These are phyloP conservation scores for Sporothrix brunneoviolacea DNA, from an alignment of 2,329 filamentous ascomycete species.

Conservation along the genomic window DNA sequence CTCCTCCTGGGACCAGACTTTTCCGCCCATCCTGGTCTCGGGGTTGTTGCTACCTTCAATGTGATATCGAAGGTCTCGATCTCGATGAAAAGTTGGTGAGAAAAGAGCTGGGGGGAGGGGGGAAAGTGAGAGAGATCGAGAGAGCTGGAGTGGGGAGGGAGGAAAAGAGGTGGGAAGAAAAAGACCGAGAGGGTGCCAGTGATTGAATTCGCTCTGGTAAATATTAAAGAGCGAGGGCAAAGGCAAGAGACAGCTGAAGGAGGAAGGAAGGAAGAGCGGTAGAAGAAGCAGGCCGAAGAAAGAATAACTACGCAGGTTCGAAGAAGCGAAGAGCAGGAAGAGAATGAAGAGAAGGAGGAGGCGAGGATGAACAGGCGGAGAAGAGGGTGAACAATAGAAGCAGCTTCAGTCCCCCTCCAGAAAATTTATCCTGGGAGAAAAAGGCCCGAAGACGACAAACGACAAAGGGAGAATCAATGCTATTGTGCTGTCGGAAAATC, in stretches of 20 bases:
- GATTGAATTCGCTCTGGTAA: too few relatives aligned
- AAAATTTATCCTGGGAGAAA: too few relatives aligned
- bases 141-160: not conserved
- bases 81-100: not conserved
- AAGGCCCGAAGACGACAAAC: too few relatives aligned
- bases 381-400: too few relatives aligned
- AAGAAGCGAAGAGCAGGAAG: not conserved
- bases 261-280: not conserved
- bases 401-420: too few relatives aligned
- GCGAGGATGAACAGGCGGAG: too few relatives aligned
- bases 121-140: not conserved
- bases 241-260: not conserved
- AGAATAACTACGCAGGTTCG: too few relatives aligned
- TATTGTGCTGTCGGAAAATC: too few relatives aligned
- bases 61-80: too few relatives aligned
- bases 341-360: too few relatives aligned
- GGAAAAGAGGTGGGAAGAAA: not conserved
- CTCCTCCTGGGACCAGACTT: constrained; percentile 42
- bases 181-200: not conserved
- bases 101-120: not conserved
- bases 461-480: too few relatives aligned
- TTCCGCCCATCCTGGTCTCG: constrained; percentile 39
- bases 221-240: not conserved
- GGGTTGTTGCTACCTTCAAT: too few relatives aligned
- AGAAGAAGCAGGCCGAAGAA: not conserved